Percentiles rank a stretch among this genome's conserved stretches.
Evolutionary conservation across 2,329 filamentous ascomycete genomes (phyloP).

Genomic region (Hysterium pulicare): DNA sequence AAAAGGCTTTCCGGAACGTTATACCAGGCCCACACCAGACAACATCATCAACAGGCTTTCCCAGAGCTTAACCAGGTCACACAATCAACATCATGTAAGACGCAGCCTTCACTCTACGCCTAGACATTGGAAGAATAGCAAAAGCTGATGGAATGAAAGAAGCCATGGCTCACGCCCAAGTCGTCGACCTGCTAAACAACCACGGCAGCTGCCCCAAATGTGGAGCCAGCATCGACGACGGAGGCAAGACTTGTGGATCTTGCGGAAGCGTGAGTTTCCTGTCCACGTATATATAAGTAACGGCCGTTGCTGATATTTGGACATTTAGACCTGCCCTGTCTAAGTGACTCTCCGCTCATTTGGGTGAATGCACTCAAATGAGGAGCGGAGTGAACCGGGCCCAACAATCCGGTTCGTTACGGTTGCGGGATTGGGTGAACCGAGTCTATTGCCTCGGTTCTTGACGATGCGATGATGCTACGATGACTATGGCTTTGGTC

Average conservation of each 20-base stretch:
- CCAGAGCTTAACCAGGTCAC: no score
- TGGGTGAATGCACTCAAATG: neutral
- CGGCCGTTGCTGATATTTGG: neutral
- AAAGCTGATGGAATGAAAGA: no score
- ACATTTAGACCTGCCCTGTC: neutral
- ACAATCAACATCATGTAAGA: no score
- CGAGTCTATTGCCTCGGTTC: no score
- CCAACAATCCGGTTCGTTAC: neutral
- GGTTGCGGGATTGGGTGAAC: neutral
- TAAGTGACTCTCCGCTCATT: neutral
- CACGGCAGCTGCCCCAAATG: conserved; percentile 40
- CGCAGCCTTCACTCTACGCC: no score
- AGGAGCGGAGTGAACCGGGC: neutral
- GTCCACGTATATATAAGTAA: neutral
- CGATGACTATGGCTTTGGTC: neutral
- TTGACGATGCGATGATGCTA: neutral
- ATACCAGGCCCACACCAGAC: no score
- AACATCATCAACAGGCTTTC: no score
- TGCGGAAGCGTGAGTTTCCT: conserved; percentile 34
- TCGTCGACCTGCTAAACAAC: conserved; percentile 30
- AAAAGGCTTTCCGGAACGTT: no score
- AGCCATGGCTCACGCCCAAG: no score
- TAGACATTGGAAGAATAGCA: no score
- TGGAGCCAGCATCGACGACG: conserved; percentile 28
- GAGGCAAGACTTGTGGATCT: conserved; percentile 34